A percentile compares a stretch with the other conserved stretches of the same genome.
Evolutionary conservation across 2,329 filamentous ascomycete species (phyloP).

Genomic region (Verticillium longisporum): DNA sequence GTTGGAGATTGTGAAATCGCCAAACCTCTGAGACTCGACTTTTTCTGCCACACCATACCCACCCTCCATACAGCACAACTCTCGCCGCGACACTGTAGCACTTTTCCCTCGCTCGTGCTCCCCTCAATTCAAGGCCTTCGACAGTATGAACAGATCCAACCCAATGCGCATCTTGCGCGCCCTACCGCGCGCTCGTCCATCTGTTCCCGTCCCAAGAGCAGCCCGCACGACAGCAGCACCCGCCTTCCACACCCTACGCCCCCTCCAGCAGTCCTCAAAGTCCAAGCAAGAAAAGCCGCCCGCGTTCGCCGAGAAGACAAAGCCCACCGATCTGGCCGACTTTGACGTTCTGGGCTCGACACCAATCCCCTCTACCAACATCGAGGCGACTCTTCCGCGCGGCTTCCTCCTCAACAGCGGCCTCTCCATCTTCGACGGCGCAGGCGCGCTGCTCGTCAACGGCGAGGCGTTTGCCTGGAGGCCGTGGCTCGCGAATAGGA

Average conservation of each 20-base stretch:
- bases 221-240: background rate
- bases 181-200: background rate
- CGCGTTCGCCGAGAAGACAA: slow-evolving; percentile 20
- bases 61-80: background rate
- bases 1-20: background rate
- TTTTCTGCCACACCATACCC: background rate
- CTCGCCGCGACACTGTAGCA: background rate
- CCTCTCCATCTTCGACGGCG: slow-evolving; percentile 58
- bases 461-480: slow-evolving; percentile 87
- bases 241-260: slow-evolving; percentile 13
- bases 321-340: slow-evolving; percentile 57
- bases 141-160: background rate
- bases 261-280: slow-evolving; percentile 9
- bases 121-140: background rate
- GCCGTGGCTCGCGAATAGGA: slow-evolving; percentile 59
- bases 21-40: background rate
- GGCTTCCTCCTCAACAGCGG: slow-evolving; percentile 87
- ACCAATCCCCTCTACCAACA: slow-evolving; percentile 70
- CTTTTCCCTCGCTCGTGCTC: background rate
- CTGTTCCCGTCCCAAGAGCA: background rate
- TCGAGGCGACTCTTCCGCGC: slow-evolving; percentile 74
- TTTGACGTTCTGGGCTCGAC: slow-evolving; percentile 75
- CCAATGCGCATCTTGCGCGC: slow-evolving; percentile 1
- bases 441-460: slow-evolving; percentile 71
- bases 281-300: slow-evolving; percentile 10